Conservation (phyloP, 805 yeast species). For the Monosporozyma solicola region DNA sequence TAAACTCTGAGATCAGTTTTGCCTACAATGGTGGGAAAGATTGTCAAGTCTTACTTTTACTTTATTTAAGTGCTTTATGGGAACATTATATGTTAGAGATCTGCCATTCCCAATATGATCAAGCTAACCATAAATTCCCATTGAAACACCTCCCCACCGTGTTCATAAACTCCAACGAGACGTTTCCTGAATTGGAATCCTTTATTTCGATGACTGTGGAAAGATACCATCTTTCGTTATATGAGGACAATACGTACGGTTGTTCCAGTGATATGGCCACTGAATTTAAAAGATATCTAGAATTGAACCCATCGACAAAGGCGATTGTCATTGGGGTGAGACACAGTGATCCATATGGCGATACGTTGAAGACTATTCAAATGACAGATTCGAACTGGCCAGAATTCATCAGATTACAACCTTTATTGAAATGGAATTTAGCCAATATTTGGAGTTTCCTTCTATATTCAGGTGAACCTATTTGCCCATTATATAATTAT, state of each 20-base stretch:
- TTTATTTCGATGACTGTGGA: constrained; percentile 52
- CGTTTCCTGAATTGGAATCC: constrained; percentile 59
- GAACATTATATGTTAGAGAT: constrained; percentile 16
- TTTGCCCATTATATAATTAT: constrained; percentile 66
- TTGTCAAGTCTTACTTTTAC: constrained; percentile 77
- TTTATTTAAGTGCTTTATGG: constrained; percentile 53
- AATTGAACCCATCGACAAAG: constrained; percentile 42
- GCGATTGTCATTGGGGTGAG: constrained; percentile 85
- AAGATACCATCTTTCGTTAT: constrained; percentile 45
- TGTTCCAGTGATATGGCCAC: constrained; percentile 36
- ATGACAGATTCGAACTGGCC: constrained; percentile 92
- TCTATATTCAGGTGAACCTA: constrained; percentile 45
- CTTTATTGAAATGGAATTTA: constrained; percentile 82
- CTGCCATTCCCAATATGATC: constrained; percentile 19
- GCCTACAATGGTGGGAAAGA: constrained; percentile 97
- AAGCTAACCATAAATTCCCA: constrained; percentile 19
- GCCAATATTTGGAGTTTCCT: constrained; percentile 81
- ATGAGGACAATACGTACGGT: constrained; percentile 27
- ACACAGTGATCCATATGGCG: constrained; percentile 79
- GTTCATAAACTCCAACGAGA: constrained; percentile 63
- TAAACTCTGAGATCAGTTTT: constrained; percentile 50
- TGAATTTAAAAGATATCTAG: constrained; percentile 62
- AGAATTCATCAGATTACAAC: constrained; percentile 70
- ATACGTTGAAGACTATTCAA: constrained; percentile 48
- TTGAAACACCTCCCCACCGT: constrained; percentile 38